A percentile compares a stretch with the other conserved stretches of the same genome.
Conservation (phyloP, 1,284 basidiomycete species). For the Golubevia sp. region DNA sequence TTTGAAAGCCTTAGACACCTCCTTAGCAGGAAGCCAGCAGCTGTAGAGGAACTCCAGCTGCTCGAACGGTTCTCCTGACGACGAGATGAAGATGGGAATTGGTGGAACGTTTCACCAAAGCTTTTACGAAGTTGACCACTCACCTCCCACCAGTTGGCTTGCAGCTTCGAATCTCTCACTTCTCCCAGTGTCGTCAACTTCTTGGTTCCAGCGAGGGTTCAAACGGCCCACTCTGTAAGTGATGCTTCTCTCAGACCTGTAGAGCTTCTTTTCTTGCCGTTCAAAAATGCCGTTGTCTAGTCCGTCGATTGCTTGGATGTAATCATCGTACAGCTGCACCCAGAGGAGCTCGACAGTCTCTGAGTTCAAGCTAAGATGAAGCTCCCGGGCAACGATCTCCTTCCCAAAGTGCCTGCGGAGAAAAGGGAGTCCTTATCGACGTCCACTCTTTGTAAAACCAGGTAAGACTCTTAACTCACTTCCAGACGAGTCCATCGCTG, state of each 20-base stretch:
- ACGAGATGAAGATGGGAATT: conserved; percentile 12
- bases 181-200: background rate
- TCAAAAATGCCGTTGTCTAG: conserved; percentile 59
- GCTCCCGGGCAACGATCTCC: conserved; percentile 42
- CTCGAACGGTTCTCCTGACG: conserved; percentile 5
- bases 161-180: conserved; percentile 35
- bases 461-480: conserved; percentile 14
- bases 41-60: conserved; percentile 42
- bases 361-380: conserved; percentile 9
- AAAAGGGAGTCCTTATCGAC: too few relatives aligned
- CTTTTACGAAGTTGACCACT: too few relatives aligned
- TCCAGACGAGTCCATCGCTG: conserved; percentile 57
- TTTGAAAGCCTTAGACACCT: background rate
- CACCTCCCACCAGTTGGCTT: conserved; percentile 38
- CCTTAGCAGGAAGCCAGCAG: conserved; percentile 53
- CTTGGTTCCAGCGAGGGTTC: conserved; percentile 58
- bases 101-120: too few relatives aligned
- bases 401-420: conserved; percentile 41
- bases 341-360: conserved; percentile 35
- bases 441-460: background rate
- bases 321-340: conserved; percentile 60
- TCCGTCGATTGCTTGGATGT: conserved; percentile 58
- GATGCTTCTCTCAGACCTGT: conserved; percentile 52
- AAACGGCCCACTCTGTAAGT: conserved; percentile 46
- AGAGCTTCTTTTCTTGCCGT: conserved; percentile 26